phyloP scores from a whole-genome alignment of 768 basidiomycete genomes.

The Calocera cornea region DNA sequence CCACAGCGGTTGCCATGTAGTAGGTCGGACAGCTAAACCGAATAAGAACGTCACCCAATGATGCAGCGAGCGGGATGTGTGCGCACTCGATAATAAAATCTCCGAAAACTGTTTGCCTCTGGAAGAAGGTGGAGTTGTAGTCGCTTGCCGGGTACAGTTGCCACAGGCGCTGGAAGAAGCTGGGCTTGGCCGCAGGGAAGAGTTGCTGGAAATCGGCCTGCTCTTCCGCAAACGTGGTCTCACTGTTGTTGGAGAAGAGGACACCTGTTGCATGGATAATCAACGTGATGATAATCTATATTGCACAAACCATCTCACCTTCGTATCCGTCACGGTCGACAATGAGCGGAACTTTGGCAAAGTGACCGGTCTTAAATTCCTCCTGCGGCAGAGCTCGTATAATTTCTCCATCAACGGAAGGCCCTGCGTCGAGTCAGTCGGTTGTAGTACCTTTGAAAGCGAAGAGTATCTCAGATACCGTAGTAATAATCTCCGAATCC shows the following conservation, averaged over 20 bases:
- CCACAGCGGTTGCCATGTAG: background rate
- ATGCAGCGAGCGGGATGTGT: too few species aligned
- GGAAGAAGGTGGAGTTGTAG: constrained; percentile 3
- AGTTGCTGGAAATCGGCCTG: background rate
- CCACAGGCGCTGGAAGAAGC: background rate
- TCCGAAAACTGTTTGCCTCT: background rate
- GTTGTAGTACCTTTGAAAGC: background rate
- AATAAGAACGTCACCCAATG: too few species aligned
- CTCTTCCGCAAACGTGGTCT: background rate
- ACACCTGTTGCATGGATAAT: background rate
- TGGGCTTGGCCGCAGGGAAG: background rate
- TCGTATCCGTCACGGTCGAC: background rate
- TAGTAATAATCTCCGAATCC: background rate
- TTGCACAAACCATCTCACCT: background rate
- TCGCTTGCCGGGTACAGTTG: background rate
- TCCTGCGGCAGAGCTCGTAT: background rate
- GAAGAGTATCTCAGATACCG: background rate
- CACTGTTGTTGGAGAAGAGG: background rate
- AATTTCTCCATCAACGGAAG: background rate
- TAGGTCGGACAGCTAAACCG: background rate
- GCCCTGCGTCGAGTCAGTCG: background rate
- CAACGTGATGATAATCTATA: background rate
- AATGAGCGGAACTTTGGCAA: background rate
- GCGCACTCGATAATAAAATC: background rate
- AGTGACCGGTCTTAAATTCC: background rate